phyloP scores from a whole-genome alignment of 2,329 filamentous ascomycete species.

The Exophiala viscosa region DNA sequence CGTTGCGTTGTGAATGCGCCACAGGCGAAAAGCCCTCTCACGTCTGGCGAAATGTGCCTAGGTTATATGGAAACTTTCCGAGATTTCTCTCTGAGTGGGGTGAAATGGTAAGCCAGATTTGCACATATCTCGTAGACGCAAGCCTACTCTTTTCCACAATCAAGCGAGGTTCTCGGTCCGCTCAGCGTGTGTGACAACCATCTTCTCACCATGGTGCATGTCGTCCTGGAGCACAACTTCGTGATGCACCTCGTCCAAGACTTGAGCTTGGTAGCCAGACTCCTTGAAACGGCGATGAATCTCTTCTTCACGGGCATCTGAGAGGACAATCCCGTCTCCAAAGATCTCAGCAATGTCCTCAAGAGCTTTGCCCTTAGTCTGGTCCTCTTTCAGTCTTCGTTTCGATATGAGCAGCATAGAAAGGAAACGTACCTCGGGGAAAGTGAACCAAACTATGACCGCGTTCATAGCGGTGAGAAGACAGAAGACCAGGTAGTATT shows the following conservation, averaged over 20 bases:
- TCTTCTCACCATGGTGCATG: too few relatives aligned
- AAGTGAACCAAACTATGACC: constrained; percentile 7
- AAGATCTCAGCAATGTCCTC: constrained; percentile 6
- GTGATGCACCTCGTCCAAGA: neutral
- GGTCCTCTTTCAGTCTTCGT: neutral
- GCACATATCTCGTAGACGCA: too few relatives aligned
- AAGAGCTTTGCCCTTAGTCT: constrained; percentile 4
- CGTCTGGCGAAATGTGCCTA: too few relatives aligned
- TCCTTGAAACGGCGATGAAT: constrained; percentile 7
- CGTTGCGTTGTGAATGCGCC: too few relatives aligned
- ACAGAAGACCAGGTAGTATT: constrained; percentile 31
- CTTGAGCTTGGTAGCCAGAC: constrained; percentile 2
- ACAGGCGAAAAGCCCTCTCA: too few relatives aligned
- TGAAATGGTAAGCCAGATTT: too few relatives aligned
- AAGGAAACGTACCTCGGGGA: constrained; percentile 24
- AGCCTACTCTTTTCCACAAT: too few relatives aligned
- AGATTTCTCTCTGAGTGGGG: too few relatives aligned
- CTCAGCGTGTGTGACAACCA: too few relatives aligned
- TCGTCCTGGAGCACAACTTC: too few relatives aligned
- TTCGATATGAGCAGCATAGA: neutral
- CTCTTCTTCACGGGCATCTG: constrained; percentile 5
- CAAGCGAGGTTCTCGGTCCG: too few relatives aligned
- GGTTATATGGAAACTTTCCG: too few relatives aligned
- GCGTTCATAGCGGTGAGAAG: constrained; percentile 1
- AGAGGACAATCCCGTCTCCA: constrained; percentile 2